Base-by-base conservation (phyloP, 2,329 filamentous ascomycete genomes). In the Ciborinia camelliae region DNA sequence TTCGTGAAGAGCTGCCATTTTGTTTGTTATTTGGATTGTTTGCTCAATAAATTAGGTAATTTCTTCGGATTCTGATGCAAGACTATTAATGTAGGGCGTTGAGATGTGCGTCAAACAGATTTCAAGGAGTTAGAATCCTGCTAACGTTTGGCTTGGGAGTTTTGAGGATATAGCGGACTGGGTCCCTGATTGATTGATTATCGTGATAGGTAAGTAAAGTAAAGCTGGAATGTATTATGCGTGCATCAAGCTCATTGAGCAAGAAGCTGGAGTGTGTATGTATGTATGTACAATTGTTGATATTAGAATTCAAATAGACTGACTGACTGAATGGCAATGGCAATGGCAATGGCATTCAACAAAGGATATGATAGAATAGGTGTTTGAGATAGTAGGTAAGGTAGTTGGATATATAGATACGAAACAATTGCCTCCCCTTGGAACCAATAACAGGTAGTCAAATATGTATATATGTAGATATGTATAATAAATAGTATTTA, bases 1-100 rank as follows among this genome's bases (percentile, higher is more conserved):
- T 66, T 85, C 80, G 70, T 89, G 85, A 63, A 88, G 80, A 65
- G 77, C 77, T 48, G 81, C 77, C 85, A 88, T 88, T 37, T 54
- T 32, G 26, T 58, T 15, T 51, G 48, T 20, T 23, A 12, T 23
- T 23, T 32, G 39, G 39, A 57, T 30, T 32, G 53, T n/a, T 45
- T 45, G 1, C 32, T 32, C 39, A 32, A 45, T 32, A 7, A 7
- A 57, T 6, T 32, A 8, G 4, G 26, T 18, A 5, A n/a, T 18
- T 20, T 57, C 37, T 43, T 20, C 8, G 14, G 53, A 12, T 9
- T n/a, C 20, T 30, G 20, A 58, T 43, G 30, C 41, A 23, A 32
- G 20, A 28, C 39, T 23, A 18, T 45, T 14, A 23, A 45, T 32
- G 6, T 5, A 14, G 12, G 4, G 28, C 10, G 30, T 35, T 32